Base-by-base conservation (phyloP, 768 basidiomycete genomes). In the Pholiota molesta region DNA sequence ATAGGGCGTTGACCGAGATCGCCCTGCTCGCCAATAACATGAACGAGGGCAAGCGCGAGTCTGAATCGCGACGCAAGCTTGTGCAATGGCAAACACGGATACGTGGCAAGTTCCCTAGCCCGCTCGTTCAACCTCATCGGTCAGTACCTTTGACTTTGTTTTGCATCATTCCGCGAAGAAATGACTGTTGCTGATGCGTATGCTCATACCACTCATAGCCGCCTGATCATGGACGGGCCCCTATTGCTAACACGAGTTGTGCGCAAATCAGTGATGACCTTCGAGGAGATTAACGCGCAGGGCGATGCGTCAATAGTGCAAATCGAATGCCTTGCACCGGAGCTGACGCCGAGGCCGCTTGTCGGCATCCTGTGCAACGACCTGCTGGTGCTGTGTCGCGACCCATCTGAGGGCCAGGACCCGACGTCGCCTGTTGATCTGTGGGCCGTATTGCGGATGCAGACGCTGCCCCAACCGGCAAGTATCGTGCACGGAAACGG, bases 51-150 rank as follows among this genome's bases (percentile, higher is more conserved):
- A 99, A 98, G 74, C 87, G 97, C 1, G 96, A 98, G 67, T 85
- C 94, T 2, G 97, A 99, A 76, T 95, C 93, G 1, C 83, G 97
- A 21, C 84, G 89, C 51, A 92, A 94, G 71, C 86, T 99, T 26
- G 92, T 98, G 17, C 87, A 91, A 70, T 95, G 92, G 93, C 94
- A 95, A 76, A 70, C 88, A 37, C 83, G 94, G 67, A 98, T 99
- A 68, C 83, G 90, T 40, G 93, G 94, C 19, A 92, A 87, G 71
- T 98, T 97, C 74, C 95, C 95, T 8, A 96, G 94, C 62, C 96
- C 97, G n/a, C 80, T 99, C 39, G 97, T 99, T 37, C 97, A 99
- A 73, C 97, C 97, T 8, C 97, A 99, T 78, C 88, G 94, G 92
- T 94, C 70, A 71, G 83, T 68, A n/a, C 59, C 55, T 59, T 42